phyloP scores from a whole-genome alignment of 2,329 filamentous ascomycete genomes.

The Fusarium foetens region DNA sequence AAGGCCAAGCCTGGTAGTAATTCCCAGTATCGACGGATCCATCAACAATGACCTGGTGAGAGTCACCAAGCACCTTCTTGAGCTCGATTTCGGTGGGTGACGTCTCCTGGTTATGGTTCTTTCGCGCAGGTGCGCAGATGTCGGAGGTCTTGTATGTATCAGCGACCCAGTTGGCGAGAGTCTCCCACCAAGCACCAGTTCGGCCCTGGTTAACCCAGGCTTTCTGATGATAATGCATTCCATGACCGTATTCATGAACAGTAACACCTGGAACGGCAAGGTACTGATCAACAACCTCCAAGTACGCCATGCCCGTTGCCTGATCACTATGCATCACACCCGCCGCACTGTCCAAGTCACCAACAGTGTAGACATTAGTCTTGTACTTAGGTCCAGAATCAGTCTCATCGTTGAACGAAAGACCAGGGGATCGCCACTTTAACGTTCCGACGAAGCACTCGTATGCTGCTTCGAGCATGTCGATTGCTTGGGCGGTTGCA shows the following conservation, averaged over 20 bases:
- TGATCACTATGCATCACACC: slow-evolving; percentile 56
- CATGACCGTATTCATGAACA: slow-evolving; percentile 62
- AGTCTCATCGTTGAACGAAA: slow-evolving; percentile 49
- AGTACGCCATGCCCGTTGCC: slow-evolving; percentile 52
- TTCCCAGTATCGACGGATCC: slow-evolving; percentile 55
- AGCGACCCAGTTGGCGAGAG: slow-evolving; percentile 60
- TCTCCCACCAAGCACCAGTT: slow-evolving; percentile 63
- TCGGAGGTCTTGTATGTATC: slow-evolving; percentile 59
- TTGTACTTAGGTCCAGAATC: slow-evolving; percentile 57
- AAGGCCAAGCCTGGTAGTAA: slow-evolving; percentile 64
- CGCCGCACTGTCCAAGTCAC: slow-evolving; percentile 51
- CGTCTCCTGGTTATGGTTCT: slow-evolving; percentile 48
- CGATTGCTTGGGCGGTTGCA: slow-evolving; percentile 45
- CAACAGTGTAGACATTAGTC: slow-evolving; percentile 58
- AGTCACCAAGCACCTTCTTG: slow-evolving; percentile 58
- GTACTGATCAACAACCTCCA: slow-evolving; percentile 56
- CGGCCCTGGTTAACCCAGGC: slow-evolving; percentile 57
- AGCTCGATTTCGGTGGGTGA: slow-evolving; percentile 55
- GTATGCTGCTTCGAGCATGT: slow-evolving; percentile 58
- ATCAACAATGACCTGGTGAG: slow-evolving; percentile 61
- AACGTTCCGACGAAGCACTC: slow-evolving; percentile 53
- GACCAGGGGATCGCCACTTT: slow-evolving; percentile 53
- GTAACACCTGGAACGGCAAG: slow-evolving; percentile 54
- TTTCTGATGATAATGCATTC: slow-evolving; percentile 56
- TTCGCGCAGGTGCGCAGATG: slow-evolving; percentile 54